These are phyloP conservation scores for Fusarium acutatum DNA, from an alignment of 2,329 filamentous ascomycete genomes.

Conservation along the genomic window DNA sequence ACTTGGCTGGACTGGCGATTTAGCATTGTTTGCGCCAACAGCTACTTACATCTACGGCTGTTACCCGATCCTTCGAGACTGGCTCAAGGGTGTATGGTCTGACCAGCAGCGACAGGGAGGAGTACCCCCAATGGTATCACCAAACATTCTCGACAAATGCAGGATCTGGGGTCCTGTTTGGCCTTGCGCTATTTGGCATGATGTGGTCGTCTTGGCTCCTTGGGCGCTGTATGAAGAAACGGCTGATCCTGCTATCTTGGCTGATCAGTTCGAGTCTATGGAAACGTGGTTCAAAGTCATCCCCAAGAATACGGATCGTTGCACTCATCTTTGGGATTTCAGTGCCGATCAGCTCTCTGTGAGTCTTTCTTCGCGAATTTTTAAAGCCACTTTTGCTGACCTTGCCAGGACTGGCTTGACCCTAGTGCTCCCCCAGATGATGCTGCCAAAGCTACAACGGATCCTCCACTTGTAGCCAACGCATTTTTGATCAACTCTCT, in stretches of 20 bases:
- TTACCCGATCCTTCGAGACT: slow-evolving; percentile 54
- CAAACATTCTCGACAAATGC: slow-evolving; percentile 19
- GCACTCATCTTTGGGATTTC: slow-evolving; percentile 51
- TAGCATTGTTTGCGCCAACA: slow-evolving; percentile 59
- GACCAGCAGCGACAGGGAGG: slow-evolving; percentile 32
- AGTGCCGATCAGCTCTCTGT: slow-evolving; percentile 30
- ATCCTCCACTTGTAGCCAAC: slow-evolving; percentile 54
- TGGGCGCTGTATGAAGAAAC: slow-evolving; percentile 52
- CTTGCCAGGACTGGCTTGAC: slow-evolving; percentile 58
- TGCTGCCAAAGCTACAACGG: slow-evolving; percentile 51
- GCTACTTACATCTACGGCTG: slow-evolving; percentile 64
- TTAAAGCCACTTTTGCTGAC: background rate
- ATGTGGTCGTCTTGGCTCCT: slow-evolving; percentile 52
- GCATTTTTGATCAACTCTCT: slow-evolving; percentile 57
- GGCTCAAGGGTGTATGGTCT: slow-evolving; percentile 31
- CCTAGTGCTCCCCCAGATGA: slow-evolving; percentile 53
- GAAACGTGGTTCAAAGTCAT: slow-evolving; percentile 49
- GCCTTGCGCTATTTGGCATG: slow-evolving; percentile 53
- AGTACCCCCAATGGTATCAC: slow-evolving; percentile 34
- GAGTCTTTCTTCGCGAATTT: background rate
- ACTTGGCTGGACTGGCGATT: slow-evolving; percentile 62
- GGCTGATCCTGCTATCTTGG: slow-evolving; percentile 49
- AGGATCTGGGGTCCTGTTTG: slow-evolving; percentile 28
- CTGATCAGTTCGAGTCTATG: slow-evolving; percentile 51
- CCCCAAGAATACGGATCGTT: slow-evolving; percentile 45